phyloP scores from a whole-genome alignment of 495 filamentous ascomycete species.

The Cetradonia linearis region DNA sequence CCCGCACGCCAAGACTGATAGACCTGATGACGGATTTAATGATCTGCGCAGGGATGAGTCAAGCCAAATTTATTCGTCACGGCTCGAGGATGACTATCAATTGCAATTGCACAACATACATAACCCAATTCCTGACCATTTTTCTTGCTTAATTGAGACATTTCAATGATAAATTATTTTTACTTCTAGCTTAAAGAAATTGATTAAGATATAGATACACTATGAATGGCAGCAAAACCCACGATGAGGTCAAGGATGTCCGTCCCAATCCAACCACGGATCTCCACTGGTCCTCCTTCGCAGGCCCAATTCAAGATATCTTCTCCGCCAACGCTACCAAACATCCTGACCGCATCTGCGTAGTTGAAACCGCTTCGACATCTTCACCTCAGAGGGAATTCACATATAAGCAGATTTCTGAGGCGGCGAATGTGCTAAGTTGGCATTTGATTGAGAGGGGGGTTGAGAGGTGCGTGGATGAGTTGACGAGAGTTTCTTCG shows the following conservation, averaged over 20 bases:
- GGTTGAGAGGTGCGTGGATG: constrained; percentile 33
- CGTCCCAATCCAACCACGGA: constrained; percentile 67
- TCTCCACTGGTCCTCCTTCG: constrained; percentile 74
- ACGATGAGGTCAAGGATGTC: too few relatives aligned
- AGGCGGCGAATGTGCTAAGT: constrained; percentile 70
- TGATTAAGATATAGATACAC: too few relatives aligned
- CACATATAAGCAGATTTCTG: constrained; percentile 80
- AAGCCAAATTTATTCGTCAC: too few relatives aligned
- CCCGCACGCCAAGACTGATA: background rate
- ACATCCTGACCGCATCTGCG: constrained; percentile 69
- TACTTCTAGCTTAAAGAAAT: too few relatives aligned
- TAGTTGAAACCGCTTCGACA: constrained; percentile 67
- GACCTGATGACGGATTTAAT: background rate
- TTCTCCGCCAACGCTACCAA: constrained; percentile 60
- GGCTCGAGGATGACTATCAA: too few relatives aligned
- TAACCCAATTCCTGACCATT: too few relatives aligned
- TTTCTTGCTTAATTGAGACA: too few relatives aligned
- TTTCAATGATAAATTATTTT: too few relatives aligned
- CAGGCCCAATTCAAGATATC: constrained; percentile 72
- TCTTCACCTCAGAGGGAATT: constrained; percentile 54
- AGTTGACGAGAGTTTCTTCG: too few relatives aligned
- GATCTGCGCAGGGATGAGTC: background rate
- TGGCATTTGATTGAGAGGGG: constrained; percentile 68
- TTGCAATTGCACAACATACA: too few relatives aligned
- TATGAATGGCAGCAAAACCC: too few relatives aligned